These are phyloP conservation scores for Urtica urens DNA, from an alignment of 306 rosid species.

Conservation along the genomic window DNA sequence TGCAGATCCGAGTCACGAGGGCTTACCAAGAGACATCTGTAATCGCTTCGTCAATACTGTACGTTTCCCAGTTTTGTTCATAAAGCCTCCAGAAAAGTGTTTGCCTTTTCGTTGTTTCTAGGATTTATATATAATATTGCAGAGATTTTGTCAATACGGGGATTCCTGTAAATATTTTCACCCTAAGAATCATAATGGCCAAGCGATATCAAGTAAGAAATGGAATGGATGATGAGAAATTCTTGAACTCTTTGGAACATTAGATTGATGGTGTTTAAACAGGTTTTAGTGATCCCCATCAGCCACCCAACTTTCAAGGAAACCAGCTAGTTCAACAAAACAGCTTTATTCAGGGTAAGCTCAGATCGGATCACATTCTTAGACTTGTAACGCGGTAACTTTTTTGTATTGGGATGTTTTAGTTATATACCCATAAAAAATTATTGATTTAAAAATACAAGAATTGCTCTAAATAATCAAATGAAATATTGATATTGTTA, in stretches of 20 bases:
- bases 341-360: no score
- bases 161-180: slow-evolving; percentile 69
- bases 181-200: slow-evolving; percentile 34
- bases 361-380: no score
- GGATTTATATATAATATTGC: background rate
- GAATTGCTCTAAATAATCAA: no score
- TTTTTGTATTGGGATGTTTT: no score
- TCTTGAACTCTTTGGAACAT: background rate
- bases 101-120: no score
- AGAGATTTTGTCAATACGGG: slow-evolving; percentile 62
- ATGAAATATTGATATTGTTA: no score
- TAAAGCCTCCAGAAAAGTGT: no score
- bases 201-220: slow-evolving; percentile 26
- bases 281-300: slow-evolving; percentile 20
- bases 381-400: no score
- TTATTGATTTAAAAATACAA: no score
- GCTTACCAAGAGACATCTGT: slow-evolving; percentile 35
- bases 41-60: slow-evolving; percentile 60
- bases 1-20: slow-evolving; percentile 26
- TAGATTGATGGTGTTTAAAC: slow-evolving; percentile 6
- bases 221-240: no score
- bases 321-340: slow-evolving; percentile 17
- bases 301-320: slow-evolving; percentile 15
- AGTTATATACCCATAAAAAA: no score
- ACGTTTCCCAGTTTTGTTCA: no score